Percentiles rank a stretch among this genome's conserved stretches.
Conservation (phyloP, 495 filamentous ascomycete genomes). For the Neurospora terricola region DNA sequence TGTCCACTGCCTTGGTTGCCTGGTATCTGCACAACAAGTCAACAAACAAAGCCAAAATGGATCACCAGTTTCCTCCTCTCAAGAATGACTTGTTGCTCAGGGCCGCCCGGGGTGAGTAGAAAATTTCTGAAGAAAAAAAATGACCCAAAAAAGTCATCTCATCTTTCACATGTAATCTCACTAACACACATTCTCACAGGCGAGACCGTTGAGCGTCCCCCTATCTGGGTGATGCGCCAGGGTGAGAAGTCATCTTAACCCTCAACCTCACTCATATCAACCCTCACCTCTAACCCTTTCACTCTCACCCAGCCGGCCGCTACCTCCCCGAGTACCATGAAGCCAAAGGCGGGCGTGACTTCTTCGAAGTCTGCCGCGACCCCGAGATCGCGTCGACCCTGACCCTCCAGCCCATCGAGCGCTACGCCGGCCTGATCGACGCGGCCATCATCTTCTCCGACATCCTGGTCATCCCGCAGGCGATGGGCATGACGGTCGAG, state of each 20-base stretch:
- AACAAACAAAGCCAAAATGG: constrained; percentile 31
- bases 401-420: constrained; percentile 88
- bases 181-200: constrained; percentile 39
- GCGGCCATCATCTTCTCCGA: constrained; percentile 99
- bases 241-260: constrained; percentile 38
- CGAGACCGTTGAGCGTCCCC: constrained; percentile 79
- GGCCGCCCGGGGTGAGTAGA: constrained; percentile 66
- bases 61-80: constrained; percentile 61
- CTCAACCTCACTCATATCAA: background rate
- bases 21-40: background rate
- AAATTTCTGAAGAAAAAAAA: background rate
- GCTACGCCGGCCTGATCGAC: constrained; percentile 81
- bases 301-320: constrained; percentile 58
- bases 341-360: constrained; percentile 80
- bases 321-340: constrained; percentile 97
- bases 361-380: constrained; percentile 92
- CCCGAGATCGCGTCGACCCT: constrained; percentile 87
- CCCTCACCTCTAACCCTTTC: constrained; percentile 8
- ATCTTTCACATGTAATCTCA: background rate
- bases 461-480: constrained; percentile 95
- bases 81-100: constrained; percentile 86
- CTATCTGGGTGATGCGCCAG: constrained; percentile 99
- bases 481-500: constrained; percentile 92
- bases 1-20: background rate
- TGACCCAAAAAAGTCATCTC: background rate